These are phyloP conservation scores for Curvularia spicifera DNA, from an alignment of 2,329 filamentous ascomycete species.

Conservation along the genomic window DNA sequence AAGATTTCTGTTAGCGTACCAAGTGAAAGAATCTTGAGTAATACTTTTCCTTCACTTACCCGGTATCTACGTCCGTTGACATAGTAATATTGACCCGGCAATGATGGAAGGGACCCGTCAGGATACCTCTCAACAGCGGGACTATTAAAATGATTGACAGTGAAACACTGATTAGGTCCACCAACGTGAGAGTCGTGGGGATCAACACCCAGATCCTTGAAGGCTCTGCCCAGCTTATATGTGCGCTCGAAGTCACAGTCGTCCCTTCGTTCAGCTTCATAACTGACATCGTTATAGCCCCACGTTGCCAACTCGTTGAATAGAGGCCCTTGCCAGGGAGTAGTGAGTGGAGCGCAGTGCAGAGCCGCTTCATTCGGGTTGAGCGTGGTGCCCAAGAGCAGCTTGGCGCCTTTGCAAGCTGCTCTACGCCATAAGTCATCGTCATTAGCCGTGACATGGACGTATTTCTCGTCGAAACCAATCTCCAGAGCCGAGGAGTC, in stretches of 20 bases:
- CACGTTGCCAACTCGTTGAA: not conserved
- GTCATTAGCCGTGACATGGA: not conserved
- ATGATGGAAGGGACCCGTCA: not conserved
- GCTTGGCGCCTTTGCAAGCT: not conserved
- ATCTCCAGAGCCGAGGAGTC: too few species aligned
- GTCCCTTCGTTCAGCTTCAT: not conserved
- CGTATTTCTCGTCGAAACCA: not conserved
- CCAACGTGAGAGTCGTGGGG: not conserved
- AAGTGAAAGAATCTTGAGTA: too few species aligned
- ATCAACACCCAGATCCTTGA: not conserved
- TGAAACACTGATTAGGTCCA: conserved; percentile 7
- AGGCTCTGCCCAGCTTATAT: not conserved
- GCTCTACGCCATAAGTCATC: not conserved
- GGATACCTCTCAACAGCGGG: not conserved
- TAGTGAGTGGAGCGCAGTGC: not conserved
- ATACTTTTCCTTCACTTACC: not conserved
- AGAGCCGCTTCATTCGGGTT: not conserved
- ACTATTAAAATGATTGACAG: not conserved
- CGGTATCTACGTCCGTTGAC: conserved; percentile 4
- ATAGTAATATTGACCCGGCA: not conserved
- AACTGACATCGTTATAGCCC: not conserved
- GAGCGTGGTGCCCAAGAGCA: conserved; percentile 1
- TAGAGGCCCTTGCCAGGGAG: conserved; percentile 1
- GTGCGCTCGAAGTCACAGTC: not conserved
- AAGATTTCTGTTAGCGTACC: not conserved